Conservation (phyloP, 2,329 filamentous ascomycete genomes). For the Aureobasidium sp. region DNA sequence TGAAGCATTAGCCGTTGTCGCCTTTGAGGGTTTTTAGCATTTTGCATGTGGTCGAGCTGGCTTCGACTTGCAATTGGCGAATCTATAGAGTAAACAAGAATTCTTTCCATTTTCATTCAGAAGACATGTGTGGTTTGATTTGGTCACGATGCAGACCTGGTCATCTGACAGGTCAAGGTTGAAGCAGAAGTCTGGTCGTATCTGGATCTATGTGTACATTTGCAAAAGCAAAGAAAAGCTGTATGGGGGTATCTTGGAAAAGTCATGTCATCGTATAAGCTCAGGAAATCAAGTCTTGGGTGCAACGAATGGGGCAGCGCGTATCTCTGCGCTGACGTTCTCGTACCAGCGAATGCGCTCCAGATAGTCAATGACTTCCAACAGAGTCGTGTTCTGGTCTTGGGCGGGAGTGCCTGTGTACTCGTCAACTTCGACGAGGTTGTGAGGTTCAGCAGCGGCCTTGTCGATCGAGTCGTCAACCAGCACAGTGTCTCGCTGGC, state of each 20-base stretch:
- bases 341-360: constrained; percentile 4
- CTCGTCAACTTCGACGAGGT: constrained; percentile 73
- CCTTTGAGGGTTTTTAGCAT: no score
- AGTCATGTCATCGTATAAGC: background rate
- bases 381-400: background rate
- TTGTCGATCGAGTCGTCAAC: constrained; percentile 83
- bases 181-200: background rate
- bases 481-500: constrained; percentile 79
- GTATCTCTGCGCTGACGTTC: constrained; percentile 3
- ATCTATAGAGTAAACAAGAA: no score
- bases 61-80: no score
- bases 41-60: no score
- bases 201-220: background rate
- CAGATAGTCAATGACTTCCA: constrained; percentile 5
- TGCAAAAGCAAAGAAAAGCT: background rate
- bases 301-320: background rate
- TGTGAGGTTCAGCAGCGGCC: constrained; percentile 73
- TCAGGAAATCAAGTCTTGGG: background rate
- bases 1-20: no score
- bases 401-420: constrained; percentile 40
- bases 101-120: no score
- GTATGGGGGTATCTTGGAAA: background rate
- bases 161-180: no score
- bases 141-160: no score
- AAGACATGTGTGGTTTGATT: no score